These are phyloP conservation scores for Athelia sp. DNA, from an alignment of 1,284 basidiomycete species.

Conservation along the genomic window DNA sequence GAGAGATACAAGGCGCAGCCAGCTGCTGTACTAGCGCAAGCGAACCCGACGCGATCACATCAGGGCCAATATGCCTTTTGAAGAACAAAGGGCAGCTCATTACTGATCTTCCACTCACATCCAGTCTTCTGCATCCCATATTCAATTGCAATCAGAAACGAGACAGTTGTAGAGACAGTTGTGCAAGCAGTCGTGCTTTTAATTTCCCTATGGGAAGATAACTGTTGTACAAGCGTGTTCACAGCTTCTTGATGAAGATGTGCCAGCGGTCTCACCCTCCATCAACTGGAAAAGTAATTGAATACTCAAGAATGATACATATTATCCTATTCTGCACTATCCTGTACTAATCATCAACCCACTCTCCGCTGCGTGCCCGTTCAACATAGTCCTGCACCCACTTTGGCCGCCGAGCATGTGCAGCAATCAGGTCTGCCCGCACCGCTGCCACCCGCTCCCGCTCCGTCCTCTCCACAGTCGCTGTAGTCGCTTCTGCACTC, in stretches of 20 bases:
- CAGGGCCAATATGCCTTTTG: neutral
- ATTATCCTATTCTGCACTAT: constrained; percentile 21
- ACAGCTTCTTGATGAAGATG: too few species aligned
- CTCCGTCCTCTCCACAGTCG: constrained; percentile 24
- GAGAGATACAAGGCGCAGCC: neutral
- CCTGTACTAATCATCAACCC: constrained; percentile 53
- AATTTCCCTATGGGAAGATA: too few species aligned
- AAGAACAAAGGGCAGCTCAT: neutral
- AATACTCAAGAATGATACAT: constrained; percentile 8
- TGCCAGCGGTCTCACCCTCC: too few species aligned
- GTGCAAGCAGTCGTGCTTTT: too few species aligned
- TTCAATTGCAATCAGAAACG: too few species aligned
- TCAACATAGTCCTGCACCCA: constrained; percentile 68
- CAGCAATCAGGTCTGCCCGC: constrained; percentile 37
- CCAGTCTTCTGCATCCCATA: too few species aligned
- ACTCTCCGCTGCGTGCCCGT: constrained; percentile 59
- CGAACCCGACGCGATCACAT: neutral
- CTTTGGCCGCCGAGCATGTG: constrained; percentile 44
- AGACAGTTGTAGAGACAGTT: too few species aligned
- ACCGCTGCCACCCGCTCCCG: constrained; percentile 25
- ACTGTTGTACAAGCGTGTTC: too few species aligned
- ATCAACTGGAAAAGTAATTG: neutral
- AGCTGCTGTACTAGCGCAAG: too few species aligned
- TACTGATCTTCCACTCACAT: too few species aligned
- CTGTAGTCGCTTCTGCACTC: neutral